Base-by-base conservation (phyloP, 257 asterid genomes). In the Perilla frutescens region DNA sequence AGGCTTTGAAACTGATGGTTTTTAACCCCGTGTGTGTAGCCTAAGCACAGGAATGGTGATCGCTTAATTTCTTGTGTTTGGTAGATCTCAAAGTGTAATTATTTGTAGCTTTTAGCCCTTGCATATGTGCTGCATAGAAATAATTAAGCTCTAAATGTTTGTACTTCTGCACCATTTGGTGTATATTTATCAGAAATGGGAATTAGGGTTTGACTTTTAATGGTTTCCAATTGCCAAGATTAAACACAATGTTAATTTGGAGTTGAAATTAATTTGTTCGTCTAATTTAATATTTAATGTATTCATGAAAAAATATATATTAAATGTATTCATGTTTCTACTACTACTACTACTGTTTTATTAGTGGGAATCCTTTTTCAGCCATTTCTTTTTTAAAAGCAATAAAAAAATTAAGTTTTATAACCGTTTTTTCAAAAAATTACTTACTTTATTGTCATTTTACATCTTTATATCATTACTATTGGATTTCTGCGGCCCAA, bases 51-150 rank as follows among this genome's bases (percentile, higher is more conserved):
- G 74, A 65, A 64, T 34, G 71, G 74, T 73, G 61, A 72, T 66
- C 49, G 63, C 74, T 80, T 20, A 20, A 20, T 20, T 81, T 63
- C 69, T 51, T 54, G 71, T 62, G 54, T 54, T 40, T 66, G 64
- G 66, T 72, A 40, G 75, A 71, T 20, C 60, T 31, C 47, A 66
- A 77, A 80, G 56, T 80, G 81, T 80, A 80, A 62, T 64, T 34
- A 64, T 34, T 74, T 61, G 77, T 80, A 66, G 78, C 55, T 37
- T 69, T 48, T 54, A 65, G 66, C 77, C 50, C 64, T 41, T 68
- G 70, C 62, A 64, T 47, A 68, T 71, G 56, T 62, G 63, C 7
- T 66, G 73, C 15, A 73, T 65, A 76, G 80, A 74, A 79, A 79
- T 79, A 64, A 62, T 37, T 39, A 76, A 79, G 61, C 55, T 59